Evolutionary conservation across 2,329 filamentous ascomycete genomes (phyloP), one percentile per base, ranked within the genome.

Genomic region (Volutella citrinella): DNA sequence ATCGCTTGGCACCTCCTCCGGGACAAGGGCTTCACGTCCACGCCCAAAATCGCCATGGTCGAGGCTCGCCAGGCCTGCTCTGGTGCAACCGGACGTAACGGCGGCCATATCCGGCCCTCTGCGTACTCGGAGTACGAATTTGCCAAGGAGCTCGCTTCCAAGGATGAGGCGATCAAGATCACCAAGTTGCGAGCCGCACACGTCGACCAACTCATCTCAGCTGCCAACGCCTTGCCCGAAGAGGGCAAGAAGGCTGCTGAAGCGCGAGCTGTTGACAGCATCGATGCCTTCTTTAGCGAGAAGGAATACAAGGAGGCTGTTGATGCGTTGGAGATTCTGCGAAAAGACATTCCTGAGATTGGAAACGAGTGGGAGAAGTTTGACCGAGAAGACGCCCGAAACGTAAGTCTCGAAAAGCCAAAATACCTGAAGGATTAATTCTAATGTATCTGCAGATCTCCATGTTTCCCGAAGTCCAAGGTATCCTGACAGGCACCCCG

Each of bases 1-100:
- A 27, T 38, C 12, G 30, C 35, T 13, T 36, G 27, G 33, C 27
- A 30, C n/a, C 27, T 36, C 7, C 22, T 36, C 7, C n/a, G n/a
- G n/a, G n/a, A n/a, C n/a, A n/a, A n/a, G n/a, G n/a, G n/a, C n/a
- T n/a, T 11, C n/a, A 27, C 12, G 15, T 13, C 14, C 33, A n/a
- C n/a, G n/a, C n/a, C 28, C 18, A 13, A 17, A 11, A 23, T 36
- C 5, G 33, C 27, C 17, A 36, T 36, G 18, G n/a, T 36, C 10
- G 33, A 36, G 23, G 22, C 27, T 13, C 33, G 33, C 3, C 22
- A 27, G 13, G 28, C 33, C 7, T 36, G 33, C 12, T 36, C 33
- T 7, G 27, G 33, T 4, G 33, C 33, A 3, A 36, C 33, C 5
- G 33, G 33, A 4, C 20, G 33, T 18, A 36, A 36, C 14, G 33